Percentiles rank a stretch among this genome's conserved stretches.
phyloP scores from a whole-genome alignment of 768 basidiomycete genomes.

The Mycena chlorophos region DNA sequence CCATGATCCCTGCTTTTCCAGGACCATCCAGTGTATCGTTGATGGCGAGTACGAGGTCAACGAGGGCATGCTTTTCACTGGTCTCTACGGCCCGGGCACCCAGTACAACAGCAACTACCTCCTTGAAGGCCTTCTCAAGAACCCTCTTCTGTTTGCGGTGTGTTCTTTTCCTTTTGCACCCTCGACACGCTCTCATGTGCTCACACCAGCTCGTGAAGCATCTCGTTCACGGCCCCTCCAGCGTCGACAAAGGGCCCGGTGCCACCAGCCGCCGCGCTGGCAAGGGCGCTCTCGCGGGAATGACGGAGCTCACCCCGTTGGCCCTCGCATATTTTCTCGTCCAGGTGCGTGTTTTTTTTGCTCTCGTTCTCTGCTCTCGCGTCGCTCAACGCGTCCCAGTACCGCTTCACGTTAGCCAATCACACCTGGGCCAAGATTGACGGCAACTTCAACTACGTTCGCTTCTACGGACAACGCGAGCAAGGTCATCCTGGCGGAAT shows the following conservation, averaged over 20 bases:
- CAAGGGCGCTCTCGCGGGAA: background rate
- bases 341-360: background rate
- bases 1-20: background rate
- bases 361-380: background rate
- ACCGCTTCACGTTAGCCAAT: background rate
- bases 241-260: background rate
- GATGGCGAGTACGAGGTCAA: background rate
- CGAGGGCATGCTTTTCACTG: background rate
- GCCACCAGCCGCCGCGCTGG: background rate
- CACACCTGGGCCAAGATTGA: background rate
- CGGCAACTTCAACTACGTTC: background rate
- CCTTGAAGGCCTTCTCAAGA: background rate
- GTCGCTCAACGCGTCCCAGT: too few species aligned
- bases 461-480: background rate
- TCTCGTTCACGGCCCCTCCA: background rate
- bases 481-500: background rate
- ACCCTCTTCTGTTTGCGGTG: background rate
- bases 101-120: background rate
- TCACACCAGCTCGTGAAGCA: background rate
- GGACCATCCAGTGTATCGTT: background rate
- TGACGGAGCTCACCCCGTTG: background rate
- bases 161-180: background rate
- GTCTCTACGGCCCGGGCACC: background rate
- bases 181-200: background rate
- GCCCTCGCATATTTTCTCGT: background rate